Base-by-base conservation (phyloP, 1,284 basidiomycete species). In the Apiotrichum gracile region DNA sequence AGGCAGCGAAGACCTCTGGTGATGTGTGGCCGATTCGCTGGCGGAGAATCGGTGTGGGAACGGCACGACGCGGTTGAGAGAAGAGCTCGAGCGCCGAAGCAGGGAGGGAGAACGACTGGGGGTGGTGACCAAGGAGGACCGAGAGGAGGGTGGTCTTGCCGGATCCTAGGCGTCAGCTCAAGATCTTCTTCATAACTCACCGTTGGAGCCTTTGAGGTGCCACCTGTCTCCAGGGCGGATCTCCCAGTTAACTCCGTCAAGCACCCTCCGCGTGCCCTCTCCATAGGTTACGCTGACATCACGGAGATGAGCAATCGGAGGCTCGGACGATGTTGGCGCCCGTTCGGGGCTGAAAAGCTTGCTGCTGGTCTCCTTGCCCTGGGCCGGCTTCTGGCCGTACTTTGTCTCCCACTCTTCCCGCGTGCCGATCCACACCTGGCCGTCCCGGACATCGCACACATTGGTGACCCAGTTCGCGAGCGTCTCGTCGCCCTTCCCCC, bases 91-190 rank as follows among this genome's bases (percentile, higher is more conserved):
- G 80, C 17, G 78, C 73, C 0, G 61, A 25, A 0, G 72, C 45
- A 0, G 75, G 72, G 48, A 84, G 76, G 1, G 85, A 85, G 76
- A 86, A 97, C 0, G 92, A 94, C 59, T 90, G 89, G 0, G 94
- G 93, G 72, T 97, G 94, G 65, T 94, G 91, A 24, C 94, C 94
- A 0, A 91, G 89, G 35, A 98, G 77, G 31, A 97, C 74, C 5
- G 93, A 86, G n/a, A 97, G 80, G 1, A 97, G 82, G 0, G 94
- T 97, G 0, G 93, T 94, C 77, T 98, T 98, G 2, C 94, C 94
- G 0, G 89, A 91, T 43, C 91, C 87, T 90, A 47, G 13, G 1
- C 7, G 31, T 59, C 34, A 61, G 54, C 24, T 2, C 19, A 5
- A 10, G 45, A 25, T 10, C 13, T 21, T 4, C 6, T 8, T 19